These are phyloP conservation scores for Coemansia interrupta DNA, from an alignment of 192 early-diverging fungal genomes.

Conservation along the genomic window DNA sequence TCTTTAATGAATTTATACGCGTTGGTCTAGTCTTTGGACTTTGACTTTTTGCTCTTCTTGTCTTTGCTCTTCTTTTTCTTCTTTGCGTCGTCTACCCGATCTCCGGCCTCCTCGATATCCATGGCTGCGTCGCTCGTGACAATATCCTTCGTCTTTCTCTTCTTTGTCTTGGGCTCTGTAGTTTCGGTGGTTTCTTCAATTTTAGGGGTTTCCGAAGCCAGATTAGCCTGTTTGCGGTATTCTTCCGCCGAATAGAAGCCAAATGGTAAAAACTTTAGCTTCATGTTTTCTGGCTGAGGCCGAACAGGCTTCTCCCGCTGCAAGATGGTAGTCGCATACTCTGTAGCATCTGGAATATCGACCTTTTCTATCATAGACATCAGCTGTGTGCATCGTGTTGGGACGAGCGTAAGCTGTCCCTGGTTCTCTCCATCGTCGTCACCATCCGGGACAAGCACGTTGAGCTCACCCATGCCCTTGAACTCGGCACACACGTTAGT, in stretches of 20 bases:
- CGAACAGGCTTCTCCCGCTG: conserved; percentile 14
- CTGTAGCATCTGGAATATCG: conserved; percentile 21
- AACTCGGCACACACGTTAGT: conserved; percentile 21
- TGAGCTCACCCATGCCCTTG: conserved; percentile 45
- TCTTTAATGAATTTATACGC: background rate
- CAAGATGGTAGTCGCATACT: conserved; percentile 21
- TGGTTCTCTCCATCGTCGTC: conserved; percentile 14
- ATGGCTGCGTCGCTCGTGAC: conserved; percentile 1
- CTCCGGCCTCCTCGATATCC: conserved; percentile 12
- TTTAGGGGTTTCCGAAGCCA: background rate
- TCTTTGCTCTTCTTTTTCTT: conserved; percentile 17
- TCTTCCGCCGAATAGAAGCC: conserved; percentile 51
- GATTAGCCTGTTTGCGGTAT: conserved; percentile 7
- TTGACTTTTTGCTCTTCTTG: conserved; percentile 15
- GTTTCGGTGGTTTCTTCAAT: background rate
- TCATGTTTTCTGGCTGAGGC: conserved; percentile 47
- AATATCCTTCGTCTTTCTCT: background rate
- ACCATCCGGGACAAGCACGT: conserved; percentile 38
- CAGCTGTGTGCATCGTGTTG: conserved; percentile 18
- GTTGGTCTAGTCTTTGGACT: background rate
- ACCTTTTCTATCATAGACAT: conserved; percentile 41
- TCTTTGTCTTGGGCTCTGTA: background rate
- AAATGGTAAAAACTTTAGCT: conserved; percentile 44
- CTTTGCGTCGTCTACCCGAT: conserved; percentile 5
- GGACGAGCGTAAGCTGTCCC: conserved; percentile 23